These are phyloP conservation scores for Pseudoscleropodium purum DNA, from an alignment of 225 moss, liverwort and hornwort species.

Conservation along the genomic window DNA sequence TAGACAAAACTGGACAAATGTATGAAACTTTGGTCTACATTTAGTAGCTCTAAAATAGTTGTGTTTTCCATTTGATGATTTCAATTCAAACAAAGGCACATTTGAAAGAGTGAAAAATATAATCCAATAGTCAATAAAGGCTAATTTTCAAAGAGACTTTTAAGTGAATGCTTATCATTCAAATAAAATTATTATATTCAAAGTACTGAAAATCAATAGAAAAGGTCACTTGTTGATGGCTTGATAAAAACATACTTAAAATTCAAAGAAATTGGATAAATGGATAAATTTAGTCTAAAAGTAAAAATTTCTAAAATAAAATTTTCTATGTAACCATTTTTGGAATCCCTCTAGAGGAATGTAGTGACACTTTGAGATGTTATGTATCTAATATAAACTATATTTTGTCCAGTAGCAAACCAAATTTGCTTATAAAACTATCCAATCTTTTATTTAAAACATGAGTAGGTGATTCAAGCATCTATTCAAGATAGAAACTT, in stretches of 20 bases:
- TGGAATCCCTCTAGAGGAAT: accelerated
- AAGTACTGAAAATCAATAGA: neutral
- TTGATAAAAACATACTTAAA: neutral
- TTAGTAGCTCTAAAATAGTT: neutral
- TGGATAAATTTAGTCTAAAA: neutral
- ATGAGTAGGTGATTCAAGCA: neutral
- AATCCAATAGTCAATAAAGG: neutral
- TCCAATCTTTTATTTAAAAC: neutral
- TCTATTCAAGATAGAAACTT: neutral
- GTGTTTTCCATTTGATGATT: neutral
- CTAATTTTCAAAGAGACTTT: neutral
- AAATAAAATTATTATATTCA: neutral
- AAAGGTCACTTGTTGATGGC: neutral
- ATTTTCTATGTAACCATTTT: accelerated
- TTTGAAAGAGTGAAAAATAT: neutral
- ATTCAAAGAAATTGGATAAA: neutral
- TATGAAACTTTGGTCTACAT: neutral
- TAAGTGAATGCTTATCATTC: neutral
- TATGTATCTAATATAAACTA: neutral
- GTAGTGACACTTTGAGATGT: no score
- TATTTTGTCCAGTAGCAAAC: neutral
- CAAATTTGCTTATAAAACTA: neutral
- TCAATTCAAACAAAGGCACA: neutral
- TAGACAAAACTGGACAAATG: neutral
- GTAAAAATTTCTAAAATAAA: neutral